A percentile compares a stretch with the other conserved stretches of the same genome.
Conservation (phyloP, 768 basidiomycete species). For the Leccinum pellstonianum region DNA sequence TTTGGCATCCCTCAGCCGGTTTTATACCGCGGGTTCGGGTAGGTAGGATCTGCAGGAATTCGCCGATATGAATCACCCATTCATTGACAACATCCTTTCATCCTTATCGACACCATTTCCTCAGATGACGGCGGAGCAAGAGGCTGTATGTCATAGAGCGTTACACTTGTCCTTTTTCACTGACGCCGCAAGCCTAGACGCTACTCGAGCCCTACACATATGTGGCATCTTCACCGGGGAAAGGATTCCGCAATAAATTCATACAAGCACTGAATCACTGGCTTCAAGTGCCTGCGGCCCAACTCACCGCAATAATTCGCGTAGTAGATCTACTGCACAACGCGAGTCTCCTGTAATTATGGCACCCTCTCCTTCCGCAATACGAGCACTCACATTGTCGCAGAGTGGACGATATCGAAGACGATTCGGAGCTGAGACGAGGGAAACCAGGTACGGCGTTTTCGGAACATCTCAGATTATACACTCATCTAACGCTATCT, state of each 20-base stretch:
- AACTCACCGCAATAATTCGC: constrained; percentile 68
- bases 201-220: constrained; percentile 89
- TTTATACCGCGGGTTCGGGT: constrained; percentile 10
- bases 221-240: constrained; percentile 80
- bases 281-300: constrained; percentile 78
- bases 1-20: constrained; percentile 1
- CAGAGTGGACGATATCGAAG: constrained; percentile 96
- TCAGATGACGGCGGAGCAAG: constrained; percentile 20
- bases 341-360: constrained; percentile 82
- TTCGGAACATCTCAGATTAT: neutral
- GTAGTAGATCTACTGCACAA: constrained; percentile 92
- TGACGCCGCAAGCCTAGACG: constrained; percentile 28
- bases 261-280: constrained; percentile 91
- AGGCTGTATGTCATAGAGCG: constrained; percentile 20
- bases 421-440: constrained; percentile 80
- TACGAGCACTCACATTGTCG: neutral
- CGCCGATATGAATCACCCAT: constrained; percentile 21
- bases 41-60: neutral
- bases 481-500: neutral
- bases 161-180: neutral
- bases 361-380: neutral
- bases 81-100: constrained; percentile 42
- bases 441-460: constrained; percentile 70
- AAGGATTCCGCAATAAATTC: constrained; percentile 84
- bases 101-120: constrained; percentile 30